A percentile compares a stretch with the other conserved stretches of the same genome.
These are phyloP conservation scores for Triticum dicoccoides DNA, from an alignment of 176 grass and related monocot genomes.

Conservation along the genomic window DNA sequence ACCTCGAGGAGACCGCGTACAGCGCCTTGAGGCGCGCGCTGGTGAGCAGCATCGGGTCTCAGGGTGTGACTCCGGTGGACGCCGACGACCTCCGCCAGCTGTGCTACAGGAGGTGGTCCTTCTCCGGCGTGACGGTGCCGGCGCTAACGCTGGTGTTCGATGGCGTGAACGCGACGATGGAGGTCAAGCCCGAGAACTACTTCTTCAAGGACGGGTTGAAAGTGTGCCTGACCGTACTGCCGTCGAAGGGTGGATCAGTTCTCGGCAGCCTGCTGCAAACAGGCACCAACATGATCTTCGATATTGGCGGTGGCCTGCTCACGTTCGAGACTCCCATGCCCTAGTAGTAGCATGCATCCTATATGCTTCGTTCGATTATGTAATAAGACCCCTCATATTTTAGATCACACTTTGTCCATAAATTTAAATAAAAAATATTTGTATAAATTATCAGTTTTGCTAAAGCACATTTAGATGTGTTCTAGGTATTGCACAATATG, in stretches of 20 bases:
- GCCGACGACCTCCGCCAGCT: background rate
- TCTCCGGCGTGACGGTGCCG: background rate
- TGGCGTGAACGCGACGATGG: background rate
- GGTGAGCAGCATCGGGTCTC: background rate
- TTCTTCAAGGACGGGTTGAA: background rate
- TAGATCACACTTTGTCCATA: too few species aligned
- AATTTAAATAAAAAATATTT: too few species aligned
- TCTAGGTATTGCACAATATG: too few species aligned
- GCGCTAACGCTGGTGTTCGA: background rate
- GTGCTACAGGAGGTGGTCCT: background rate
- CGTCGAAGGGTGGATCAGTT: background rate
- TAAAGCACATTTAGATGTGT: too few species aligned
- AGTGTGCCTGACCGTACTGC: constrained; percentile 18
- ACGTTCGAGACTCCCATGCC: background rate
- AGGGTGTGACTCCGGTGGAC: background rate
- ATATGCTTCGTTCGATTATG: too few species aligned
- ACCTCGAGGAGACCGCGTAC: constrained; percentile 21
- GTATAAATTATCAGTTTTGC: too few species aligned
- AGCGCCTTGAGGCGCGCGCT: background rate
- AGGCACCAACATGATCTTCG: constrained; percentile 27
- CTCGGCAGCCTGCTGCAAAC: constrained; percentile 23
- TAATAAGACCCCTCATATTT: too few species aligned
- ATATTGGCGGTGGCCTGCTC: background rate
- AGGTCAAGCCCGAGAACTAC: background rate
- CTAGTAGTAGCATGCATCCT: background rate